These are phyloP conservation scores for Gracilaria gracilis DNA, from an alignment of 23 red algal genomes.

Conservation along the genomic window DNA sequence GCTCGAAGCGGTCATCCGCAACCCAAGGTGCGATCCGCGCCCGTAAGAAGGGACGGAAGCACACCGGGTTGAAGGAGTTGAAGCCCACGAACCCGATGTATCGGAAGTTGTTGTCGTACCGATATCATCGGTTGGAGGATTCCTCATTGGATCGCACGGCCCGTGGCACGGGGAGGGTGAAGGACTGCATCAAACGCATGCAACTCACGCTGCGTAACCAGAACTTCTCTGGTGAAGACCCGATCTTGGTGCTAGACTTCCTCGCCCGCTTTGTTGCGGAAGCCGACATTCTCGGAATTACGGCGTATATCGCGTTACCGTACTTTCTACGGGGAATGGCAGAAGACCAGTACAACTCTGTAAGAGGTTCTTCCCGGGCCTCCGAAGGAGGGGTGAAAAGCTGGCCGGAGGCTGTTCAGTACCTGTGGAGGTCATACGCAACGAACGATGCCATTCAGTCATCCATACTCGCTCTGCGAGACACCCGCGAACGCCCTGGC, in stretches of 20 bases:
- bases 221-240: constrained; percentile 1
- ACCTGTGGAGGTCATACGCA: no score
- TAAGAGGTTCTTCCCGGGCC: no score
- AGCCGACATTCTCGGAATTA: not conserved
- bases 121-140: constrained; percentile 8
- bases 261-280: constrained; percentile 21
- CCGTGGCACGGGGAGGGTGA: not conserved
- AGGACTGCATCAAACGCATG: not conserved
- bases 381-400: no score
- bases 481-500: no score
- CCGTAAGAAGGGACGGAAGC: not conserved
- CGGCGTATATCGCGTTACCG: not conserved
- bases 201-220: not conserved
- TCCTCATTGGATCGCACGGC: not conserved
- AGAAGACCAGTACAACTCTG: not conserved
- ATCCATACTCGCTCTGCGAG: no score
- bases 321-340: not conserved
- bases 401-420: no score
- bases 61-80: constrained; percentile 11
- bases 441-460: no score
- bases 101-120: not conserved
- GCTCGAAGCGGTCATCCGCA: constrained; percentile 1
- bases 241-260: constrained; percentile 1
- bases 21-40: not conserved
- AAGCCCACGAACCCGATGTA: constrained; percentile 10